Evolutionary conservation across 371 early-diverging fungal genomes (phyloP).

Genomic region (Apophysomyces ossiformis): DNA sequence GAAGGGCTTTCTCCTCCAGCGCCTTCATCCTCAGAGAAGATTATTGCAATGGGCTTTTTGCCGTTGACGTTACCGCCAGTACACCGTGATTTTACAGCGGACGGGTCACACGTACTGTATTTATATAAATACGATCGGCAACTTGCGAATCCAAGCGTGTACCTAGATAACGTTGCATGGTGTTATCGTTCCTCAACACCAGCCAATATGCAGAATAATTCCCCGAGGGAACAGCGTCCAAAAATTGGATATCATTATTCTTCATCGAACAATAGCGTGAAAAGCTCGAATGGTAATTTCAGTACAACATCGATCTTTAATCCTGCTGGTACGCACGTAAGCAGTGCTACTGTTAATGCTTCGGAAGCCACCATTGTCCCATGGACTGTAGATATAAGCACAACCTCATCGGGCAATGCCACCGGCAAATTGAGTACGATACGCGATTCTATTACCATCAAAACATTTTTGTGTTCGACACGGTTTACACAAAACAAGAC

Average conservation of each 20-base stretch:
- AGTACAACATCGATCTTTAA: constrained; percentile 13
- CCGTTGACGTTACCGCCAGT: constrained; percentile 62
- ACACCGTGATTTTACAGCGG: constrained; percentile 63
- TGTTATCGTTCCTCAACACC: constrained; percentile 43
- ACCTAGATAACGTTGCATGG: constrained; percentile 51
- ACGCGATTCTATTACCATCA: constrained; percentile 58
- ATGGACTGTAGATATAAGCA: background rate
- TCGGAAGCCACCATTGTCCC: constrained; percentile 7
- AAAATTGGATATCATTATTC: constrained; percentile 26
- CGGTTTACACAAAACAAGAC: constrained; percentile 68
- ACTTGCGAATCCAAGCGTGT: constrained; percentile 42
- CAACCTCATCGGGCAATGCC: constrained; percentile 16
- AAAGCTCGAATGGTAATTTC: constrained; percentile 24
- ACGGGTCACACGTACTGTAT: constrained; percentile 63
- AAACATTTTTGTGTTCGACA: constrained; percentile 68
- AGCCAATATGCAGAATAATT: constrained; percentile 31
- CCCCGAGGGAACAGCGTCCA: constrained; percentile 4
- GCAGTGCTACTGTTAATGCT: constrained; percentile 9
- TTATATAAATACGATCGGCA: constrained; percentile 71
- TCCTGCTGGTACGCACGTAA: constrained; percentile 2
- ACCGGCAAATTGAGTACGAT: constrained; percentile 40
- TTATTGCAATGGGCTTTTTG: constrained; percentile 60
- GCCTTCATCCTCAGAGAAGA: constrained; percentile 35
- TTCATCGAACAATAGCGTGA: constrained; percentile 29
- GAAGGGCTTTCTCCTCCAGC: constrained; percentile 15